These are phyloP conservation scores for Penicillium silybi DNA, from an alignment of 495 filamentous ascomycete genomes.

Conservation along the genomic window DNA sequence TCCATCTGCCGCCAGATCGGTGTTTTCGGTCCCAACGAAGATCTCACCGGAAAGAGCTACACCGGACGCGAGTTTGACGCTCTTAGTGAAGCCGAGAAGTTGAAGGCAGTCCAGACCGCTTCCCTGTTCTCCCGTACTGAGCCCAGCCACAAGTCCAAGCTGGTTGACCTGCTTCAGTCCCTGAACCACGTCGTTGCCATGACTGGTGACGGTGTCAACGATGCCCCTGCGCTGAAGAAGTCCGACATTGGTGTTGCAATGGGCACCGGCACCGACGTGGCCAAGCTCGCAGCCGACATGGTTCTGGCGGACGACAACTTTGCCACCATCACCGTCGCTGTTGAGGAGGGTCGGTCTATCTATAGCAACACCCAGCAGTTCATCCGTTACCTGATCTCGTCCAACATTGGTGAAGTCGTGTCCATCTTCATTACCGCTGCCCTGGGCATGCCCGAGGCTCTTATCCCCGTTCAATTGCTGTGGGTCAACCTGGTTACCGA, in stretches of 20 bases:
- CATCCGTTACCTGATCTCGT: constrained; percentile 97
- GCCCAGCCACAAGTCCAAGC: constrained; percentile 88
- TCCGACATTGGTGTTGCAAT: constrained; percentile 98
- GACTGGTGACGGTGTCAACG: constrained; percentile 99
- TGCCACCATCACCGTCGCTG: constrained; percentile 91
- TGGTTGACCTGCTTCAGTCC: constrained; percentile 94
- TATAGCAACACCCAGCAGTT: constrained; percentile 99
- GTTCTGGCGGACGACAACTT: constrained; percentile 99
- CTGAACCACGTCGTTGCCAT: constrained; percentile 95
- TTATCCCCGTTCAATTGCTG: constrained; percentile 94
- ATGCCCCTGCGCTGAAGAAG: constrained; percentile 97
- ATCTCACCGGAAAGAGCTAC: constrained; percentile 87
- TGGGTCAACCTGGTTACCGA: constrained; percentile 99
- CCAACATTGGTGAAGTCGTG: constrained; percentile 98
- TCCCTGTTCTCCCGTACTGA: constrained; percentile 97
- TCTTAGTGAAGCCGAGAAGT: constrained; percentile 71
- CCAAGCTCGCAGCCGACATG: constrained; percentile 97
- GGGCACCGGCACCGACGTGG: constrained; percentile 97
- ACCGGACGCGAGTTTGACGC: constrained; percentile 93
- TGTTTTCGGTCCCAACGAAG: constrained; percentile 78
- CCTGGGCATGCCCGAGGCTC: constrained; percentile 93
- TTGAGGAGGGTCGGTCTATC: constrained; percentile 96
- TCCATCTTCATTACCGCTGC: constrained; percentile 99
- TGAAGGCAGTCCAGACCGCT: constrained; percentile 78
- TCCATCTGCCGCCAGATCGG: constrained; percentile 97